phyloP scores from a whole-genome alignment of 306 rosid species.

The Sophora flavescens region DNA sequence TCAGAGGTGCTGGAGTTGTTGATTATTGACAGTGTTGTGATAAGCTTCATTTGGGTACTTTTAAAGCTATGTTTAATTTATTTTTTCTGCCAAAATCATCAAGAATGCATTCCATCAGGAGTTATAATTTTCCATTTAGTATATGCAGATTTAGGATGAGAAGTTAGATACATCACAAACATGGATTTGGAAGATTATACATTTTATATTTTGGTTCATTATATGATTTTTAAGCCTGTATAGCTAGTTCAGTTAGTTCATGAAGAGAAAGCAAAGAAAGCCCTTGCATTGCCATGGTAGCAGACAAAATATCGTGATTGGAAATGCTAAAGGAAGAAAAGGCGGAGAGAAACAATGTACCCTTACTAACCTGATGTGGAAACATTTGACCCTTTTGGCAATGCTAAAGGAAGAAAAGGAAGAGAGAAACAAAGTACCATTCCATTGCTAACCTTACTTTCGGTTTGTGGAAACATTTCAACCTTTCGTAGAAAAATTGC shows the following conservation, averaged over 20 bases:
- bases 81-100: background rate
- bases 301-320: background rate
- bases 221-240: background rate
- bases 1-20: background rate
- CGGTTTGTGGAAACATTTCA: too few relatives aligned
- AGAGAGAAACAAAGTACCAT: too few relatives aligned
- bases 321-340: background rate
- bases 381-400: too few relatives aligned
- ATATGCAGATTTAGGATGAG: background rate
- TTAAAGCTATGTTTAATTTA: too few relatives aligned
- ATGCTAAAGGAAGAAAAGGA: too few relatives aligned
- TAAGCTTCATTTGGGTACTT: background rate
- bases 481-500: too few relatives aligned
- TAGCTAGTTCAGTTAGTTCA: background rate
- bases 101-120: background rate
- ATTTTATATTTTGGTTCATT: background rate
- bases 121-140: slow-evolving; percentile 1
- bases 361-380: too few relatives aligned
- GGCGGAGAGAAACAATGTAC: background rate
- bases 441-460: too few relatives aligned
- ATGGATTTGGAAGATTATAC: background rate
- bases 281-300: background rate
- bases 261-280: background rate
- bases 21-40: background rate
- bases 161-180: background rate